phyloP scores from a whole-genome alignment of 1,284 basidiomycete species.

The Cryptococcus sp. region DNA sequence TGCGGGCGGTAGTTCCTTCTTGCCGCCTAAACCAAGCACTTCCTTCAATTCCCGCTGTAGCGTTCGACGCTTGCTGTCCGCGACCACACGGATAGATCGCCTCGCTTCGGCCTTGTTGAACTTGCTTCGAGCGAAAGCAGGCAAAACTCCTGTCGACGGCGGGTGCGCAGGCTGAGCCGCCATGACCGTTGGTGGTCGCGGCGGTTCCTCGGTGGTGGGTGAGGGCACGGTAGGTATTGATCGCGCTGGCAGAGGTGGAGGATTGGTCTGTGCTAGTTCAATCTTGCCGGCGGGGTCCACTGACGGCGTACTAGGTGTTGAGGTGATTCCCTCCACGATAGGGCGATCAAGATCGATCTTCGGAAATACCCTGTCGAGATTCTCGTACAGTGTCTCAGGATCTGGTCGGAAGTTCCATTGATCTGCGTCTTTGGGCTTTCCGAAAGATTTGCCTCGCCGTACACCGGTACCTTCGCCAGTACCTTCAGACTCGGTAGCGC shows the following conservation, averaged over 20 bases:
- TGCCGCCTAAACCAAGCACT: conserved; percentile 15
- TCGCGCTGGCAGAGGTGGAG: conserved; percentile 36
- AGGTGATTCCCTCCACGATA: conserved; percentile 76
- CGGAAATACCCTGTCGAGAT: conserved; percentile 93
- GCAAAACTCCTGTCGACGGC: conserved; percentile 1
- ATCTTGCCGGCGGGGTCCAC: conserved; percentile 33
- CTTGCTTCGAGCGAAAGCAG: conserved; percentile 10
- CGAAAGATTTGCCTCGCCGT: conserved; percentile 40
- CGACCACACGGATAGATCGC: conserved; percentile 84
- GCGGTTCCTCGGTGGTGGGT: background rate
- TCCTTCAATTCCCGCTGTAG: conserved; percentile 55
- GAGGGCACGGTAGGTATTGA: background rate
- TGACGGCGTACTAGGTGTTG: conserved; percentile 63
- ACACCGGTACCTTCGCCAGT: conserved; percentile 21
- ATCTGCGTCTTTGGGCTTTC: conserved; percentile 35
- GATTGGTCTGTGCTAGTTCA: conserved; percentile 34
- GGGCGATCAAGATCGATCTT: conserved; percentile 95
- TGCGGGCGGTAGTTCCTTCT: conserved; percentile 34
- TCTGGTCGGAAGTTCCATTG: conserved; percentile 84
- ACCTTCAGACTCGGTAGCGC: conserved; percentile 35
- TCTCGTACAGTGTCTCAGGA: conserved; percentile 90
- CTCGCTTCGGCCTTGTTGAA: conserved; percentile 60
- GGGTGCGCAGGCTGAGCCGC: background rate
- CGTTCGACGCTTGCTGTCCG: conserved; percentile 53
- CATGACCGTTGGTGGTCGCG: background rate